Evolutionary conservation across 2,329 filamentous ascomycete species (phyloP), one percentile per base, ranked within the genome.

Genomic region (Clarireedia paspali): DNA sequence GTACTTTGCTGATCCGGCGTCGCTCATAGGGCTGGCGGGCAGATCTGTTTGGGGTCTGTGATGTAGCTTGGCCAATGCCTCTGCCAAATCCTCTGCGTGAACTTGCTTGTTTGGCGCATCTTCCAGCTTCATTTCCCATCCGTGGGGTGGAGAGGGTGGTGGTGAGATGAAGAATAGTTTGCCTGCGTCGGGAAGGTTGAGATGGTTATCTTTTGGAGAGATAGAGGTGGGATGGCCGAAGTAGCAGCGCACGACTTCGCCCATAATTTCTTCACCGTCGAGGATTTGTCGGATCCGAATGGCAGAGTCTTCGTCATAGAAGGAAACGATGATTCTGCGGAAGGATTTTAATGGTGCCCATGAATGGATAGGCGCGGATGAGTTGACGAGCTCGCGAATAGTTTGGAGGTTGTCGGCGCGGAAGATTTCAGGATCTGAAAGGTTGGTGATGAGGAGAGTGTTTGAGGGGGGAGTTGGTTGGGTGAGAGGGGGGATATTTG

Each of bases 291-390:
- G 84, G 55, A 92, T 86, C 55, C 77, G 75, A 64, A 89, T 83
- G 56, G 89, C 88, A 53, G 85, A 81, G 53, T 84, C 80, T 65
- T 80, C 77, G 59, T 83, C 82, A 71, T 80, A 85, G 76, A 94
- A 92, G 63, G 87, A 89, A 59, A 88, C 82, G 64, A 92, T 78
- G 66, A 94, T 90, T 70, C 89, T 85, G 61, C 85, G 82, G 77
- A 94, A 90, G 6, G 87, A 91, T 70, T 89, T 89, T 60, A 94
- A 80, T 0, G 89, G 89, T 10, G 87, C 82, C 79, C 88, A 94
- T 57, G 85, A 83, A 73, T 89, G 85, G 61, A 92, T 83, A 50
- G 83, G 78, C 2, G 87, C 86, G n/a, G 84, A 82, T 50, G 80
- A 71, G 66, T 81, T 75, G 70, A 94, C 84, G 57, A 89, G 82